phyloP scores from a whole-genome alignment of 2,329 filamentous ascomycete genomes.

The Exophiala calicioides region DNA sequence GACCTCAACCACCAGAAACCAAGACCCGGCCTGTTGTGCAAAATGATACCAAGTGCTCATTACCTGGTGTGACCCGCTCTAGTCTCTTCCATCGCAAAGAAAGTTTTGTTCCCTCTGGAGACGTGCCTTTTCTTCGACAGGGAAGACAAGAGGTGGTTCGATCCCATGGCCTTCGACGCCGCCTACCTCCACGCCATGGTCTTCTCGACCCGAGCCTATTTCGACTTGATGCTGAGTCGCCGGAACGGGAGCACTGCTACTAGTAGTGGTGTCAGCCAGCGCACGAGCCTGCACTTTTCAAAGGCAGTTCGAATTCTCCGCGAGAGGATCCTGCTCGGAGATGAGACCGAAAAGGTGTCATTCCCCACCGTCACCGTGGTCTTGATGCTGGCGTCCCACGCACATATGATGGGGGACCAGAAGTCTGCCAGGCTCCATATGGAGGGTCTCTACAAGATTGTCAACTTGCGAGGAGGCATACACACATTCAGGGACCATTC shows the following conservation, averaged over 20 bases:
- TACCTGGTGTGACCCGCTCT: conserved; percentile 34
- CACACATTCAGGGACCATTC: conserved; percentile 34
- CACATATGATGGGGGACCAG: conserved; percentile 35
- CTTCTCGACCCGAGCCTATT: conserved; percentile 39
- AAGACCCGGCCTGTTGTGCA: too few species aligned
- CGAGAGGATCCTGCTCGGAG: conserved; percentile 32
- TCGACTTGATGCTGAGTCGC: conserved; percentile 31
- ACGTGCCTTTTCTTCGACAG: conserved; percentile 35
- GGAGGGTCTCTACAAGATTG: conserved; percentile 41
- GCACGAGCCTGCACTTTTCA: conserved; percentile 33
- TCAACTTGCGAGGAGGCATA: conserved; percentile 42
- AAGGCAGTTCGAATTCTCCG: conserved; percentile 37
- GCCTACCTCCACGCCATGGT: conserved; percentile 41
- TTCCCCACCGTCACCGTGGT: conserved; percentile 38
- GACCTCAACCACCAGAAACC: too few species aligned
- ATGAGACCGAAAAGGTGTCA: conserved; percentile 32
- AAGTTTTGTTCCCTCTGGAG: conserved; percentile 39
- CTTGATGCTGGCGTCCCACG: conserved; percentile 37
- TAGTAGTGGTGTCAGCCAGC: too few species aligned
- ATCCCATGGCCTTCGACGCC: conserved; percentile 36
- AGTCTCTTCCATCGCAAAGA: conserved; percentile 39
- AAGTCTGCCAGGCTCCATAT: conserved; percentile 38
- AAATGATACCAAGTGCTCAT: too few species aligned
- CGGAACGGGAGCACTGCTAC: neutral
- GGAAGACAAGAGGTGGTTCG: conserved; percentile 34